A percentile compares a stretch with the other conserved stretches of the same genome.
Conservation (phyloP, 2,329 filamentous ascomycete genomes). For the Aspergillus sp. region DNA sequence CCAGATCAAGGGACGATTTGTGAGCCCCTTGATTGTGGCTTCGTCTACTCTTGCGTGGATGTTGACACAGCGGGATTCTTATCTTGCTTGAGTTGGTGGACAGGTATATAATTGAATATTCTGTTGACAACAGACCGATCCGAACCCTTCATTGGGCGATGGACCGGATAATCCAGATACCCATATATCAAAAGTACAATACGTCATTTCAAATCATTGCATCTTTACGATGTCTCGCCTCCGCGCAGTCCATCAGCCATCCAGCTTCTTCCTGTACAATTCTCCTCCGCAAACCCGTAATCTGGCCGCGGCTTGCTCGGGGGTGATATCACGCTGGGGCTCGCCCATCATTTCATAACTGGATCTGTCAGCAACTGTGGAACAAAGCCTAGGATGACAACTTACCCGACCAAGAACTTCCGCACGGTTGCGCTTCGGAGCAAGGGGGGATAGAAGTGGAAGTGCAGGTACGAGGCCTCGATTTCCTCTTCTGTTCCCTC, state of each 20-base stretch:
- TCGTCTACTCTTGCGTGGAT: constrained; percentile 58
- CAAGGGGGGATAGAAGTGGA: constrained; percentile 96
- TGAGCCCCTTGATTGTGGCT: constrained; percentile 55
- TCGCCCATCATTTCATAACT: constrained; percentile 91
- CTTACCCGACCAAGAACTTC: constrained; percentile 84
- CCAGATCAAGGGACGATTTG: constrained; percentile 56
- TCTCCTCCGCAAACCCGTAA: constrained; percentile 73
- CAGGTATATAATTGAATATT: background rate
- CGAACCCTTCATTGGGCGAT: too few relatives aligned
- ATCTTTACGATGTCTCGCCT: too few relatives aligned
- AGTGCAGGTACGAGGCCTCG: constrained; percentile 84
- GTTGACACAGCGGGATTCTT: constrained; percentile 49
- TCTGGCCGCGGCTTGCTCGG: constrained; percentile 82
- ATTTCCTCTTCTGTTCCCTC: constrained; percentile 76
- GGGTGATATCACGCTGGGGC: constrained; percentile 96
- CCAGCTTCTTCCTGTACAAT: constrained; percentile 69
- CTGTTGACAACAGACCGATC: background rate
- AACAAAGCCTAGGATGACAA: constrained; percentile 7
- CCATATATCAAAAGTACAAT: too few relatives aligned
- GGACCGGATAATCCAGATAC: too few relatives aligned
- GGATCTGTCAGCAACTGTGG: constrained; percentile 8
- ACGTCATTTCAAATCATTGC: too few relatives aligned
- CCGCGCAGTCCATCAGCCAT: constrained; percentile 5
- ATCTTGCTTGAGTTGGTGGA: constrained; percentile 17
- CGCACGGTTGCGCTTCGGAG: constrained; percentile 87